phyloP scores from a whole-genome alignment of 2,329 filamentous ascomycete species.

The Venturia carpophila region DNA sequence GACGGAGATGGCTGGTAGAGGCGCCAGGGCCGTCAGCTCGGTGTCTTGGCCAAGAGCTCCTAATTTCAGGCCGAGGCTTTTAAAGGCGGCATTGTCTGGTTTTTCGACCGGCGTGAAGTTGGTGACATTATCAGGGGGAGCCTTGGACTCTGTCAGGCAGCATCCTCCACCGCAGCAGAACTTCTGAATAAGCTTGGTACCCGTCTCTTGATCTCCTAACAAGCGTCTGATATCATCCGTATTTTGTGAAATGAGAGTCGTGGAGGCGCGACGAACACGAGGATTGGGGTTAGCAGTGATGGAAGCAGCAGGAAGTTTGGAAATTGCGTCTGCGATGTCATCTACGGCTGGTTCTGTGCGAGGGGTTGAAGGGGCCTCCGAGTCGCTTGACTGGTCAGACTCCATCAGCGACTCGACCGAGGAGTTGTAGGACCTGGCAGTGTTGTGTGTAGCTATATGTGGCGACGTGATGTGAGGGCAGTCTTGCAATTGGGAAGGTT shows the following conservation, averaged over 20 bases:
- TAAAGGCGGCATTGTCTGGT: slow-evolving; percentile 80
- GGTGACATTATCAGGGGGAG: slow-evolving; percentile 38
- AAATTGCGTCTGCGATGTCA: slow-evolving; percentile 37
- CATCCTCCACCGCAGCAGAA: slow-evolving; percentile 59
- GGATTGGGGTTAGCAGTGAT: slow-evolving; percentile 30
- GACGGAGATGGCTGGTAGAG: slow-evolving; percentile 67
- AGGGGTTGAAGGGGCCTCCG: slow-evolving; percentile 37
- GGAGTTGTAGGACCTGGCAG: slow-evolving; percentile 22
- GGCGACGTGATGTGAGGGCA: background rate
- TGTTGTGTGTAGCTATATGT: background rate
- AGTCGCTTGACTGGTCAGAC: slow-evolving; percentile 37
- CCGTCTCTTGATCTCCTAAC: slow-evolving; percentile 47
- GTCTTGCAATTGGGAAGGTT: background rate
- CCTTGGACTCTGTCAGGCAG: slow-evolving; percentile 50
- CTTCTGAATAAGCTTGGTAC: slow-evolving; percentile 54
- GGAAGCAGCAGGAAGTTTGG: slow-evolving; percentile 31
- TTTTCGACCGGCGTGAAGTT: slow-evolving; percentile 41
- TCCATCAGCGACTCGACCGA: slow-evolving; percentile 35
- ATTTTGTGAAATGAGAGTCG: slow-evolving; percentile 54
- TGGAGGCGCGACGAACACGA: slow-evolving; percentile 56
- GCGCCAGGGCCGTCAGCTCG: slow-evolving; percentile 60
- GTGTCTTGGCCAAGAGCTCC: slow-evolving; percentile 63
- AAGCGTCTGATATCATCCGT: slow-evolving; percentile 51
- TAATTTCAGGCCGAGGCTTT: slow-evolving; percentile 68
- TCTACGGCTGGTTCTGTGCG: slow-evolving; percentile 36